Conservation (phyloP, 768 basidiomycete genomes). For the Clathrus columnatus region DNA sequence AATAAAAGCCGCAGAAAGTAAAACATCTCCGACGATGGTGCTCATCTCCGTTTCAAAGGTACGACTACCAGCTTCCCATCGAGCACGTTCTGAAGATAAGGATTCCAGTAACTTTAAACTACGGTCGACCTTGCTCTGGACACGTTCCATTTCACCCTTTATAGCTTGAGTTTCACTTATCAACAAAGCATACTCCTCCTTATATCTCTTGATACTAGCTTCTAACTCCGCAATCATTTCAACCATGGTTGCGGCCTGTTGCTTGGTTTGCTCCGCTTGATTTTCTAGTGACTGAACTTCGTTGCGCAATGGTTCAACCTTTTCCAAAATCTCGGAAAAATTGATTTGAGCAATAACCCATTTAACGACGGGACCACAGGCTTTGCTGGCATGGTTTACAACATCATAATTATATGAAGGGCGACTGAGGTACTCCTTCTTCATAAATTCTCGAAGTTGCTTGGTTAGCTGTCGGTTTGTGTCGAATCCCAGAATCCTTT, state of each 20-base stretch:
- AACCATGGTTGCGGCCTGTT: constrained; percentile 84
- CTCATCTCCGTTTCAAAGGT: constrained; percentile 98
- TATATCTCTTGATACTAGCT: constrained; percentile 85
- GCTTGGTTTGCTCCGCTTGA: constrained; percentile 91
- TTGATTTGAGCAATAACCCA: constrained; percentile 96
- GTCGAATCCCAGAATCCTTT: constrained; percentile 92
- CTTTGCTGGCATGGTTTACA: constrained; percentile 90
- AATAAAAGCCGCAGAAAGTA: constrained; percentile 91
- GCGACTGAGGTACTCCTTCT: constrained; percentile 83
- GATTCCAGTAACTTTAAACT: constrained; percentile 93
- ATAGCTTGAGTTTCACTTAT: constrained; percentile 97
- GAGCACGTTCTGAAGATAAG: constrained; percentile 85
- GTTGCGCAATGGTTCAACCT: constrained; percentile 90
- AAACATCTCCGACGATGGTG: constrained; percentile 94
- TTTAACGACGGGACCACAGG: constrained; percentile 96
- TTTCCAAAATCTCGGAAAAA: constrained; percentile 96
- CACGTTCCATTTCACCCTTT: constrained; percentile 95
- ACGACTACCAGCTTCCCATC: constrained; percentile 92
- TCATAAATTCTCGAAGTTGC: constrained; percentile 81
- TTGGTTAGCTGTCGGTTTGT: constrained; percentile 88
- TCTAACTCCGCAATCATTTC: constrained; percentile 91
- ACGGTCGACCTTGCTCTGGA: constrained; percentile 93
- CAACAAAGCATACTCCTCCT: constrained; percentile 93
- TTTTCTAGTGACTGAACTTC: constrained; percentile 90
- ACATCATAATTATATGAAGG: constrained; percentile 92